These are phyloP conservation scores for Ceratocystis papillata DNA, from an alignment of 2,329 filamentous ascomycete genomes.

Conservation along the genomic window DNA sequence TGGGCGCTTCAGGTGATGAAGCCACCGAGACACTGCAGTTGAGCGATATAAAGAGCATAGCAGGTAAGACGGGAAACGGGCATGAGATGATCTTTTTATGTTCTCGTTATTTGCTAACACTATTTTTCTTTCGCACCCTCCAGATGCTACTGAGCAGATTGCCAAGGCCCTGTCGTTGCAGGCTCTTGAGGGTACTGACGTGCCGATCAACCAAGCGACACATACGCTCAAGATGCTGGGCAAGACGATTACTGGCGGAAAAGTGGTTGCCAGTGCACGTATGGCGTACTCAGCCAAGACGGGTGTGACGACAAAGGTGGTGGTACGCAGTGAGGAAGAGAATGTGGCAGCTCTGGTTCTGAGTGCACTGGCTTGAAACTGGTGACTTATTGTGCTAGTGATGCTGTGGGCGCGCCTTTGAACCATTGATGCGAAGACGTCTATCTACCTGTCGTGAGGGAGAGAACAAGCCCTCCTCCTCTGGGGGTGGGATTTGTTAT, in stretches of 20 bases:
- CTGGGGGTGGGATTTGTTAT: too few species aligned
- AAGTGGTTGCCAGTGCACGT: conserved; percentile 73
- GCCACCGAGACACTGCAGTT: conserved; percentile 85
- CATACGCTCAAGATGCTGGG: conserved; percentile 93
- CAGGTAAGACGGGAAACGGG: conserved; percentile 49
- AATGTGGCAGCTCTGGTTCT: conserved; percentile 77
- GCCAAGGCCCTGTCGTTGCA: conserved; percentile 79
- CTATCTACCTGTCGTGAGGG: too few species aligned
- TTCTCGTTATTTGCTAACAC: conserved; percentile 26
- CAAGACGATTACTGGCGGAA: conserved; percentile 84
- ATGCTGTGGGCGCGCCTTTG: too few species aligned
- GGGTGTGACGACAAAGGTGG: conserved; percentile 92
- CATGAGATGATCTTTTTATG: background rate
- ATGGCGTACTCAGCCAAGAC: conserved; percentile 92
- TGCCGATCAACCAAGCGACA: conserved; percentile 76
- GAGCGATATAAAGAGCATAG: conserved; percentile 79
- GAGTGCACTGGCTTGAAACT: conserved; percentile 63
- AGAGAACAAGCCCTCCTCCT: too few species aligned
- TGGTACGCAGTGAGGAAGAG: conserved; percentile 83
- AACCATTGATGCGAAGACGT: too few species aligned
- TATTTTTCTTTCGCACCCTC: conserved; percentile 11
- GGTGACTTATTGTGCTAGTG: too few species aligned
- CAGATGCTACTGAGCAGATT: conserved; percentile 87
- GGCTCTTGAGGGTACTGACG: conserved; percentile 85
- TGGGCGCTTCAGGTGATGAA: conserved; percentile 78